Evolutionary conservation across 805 yeast species (phyloP), one percentile per base, ranked within the genome.

Genomic region (Lipomyces anomalus): DNA sequence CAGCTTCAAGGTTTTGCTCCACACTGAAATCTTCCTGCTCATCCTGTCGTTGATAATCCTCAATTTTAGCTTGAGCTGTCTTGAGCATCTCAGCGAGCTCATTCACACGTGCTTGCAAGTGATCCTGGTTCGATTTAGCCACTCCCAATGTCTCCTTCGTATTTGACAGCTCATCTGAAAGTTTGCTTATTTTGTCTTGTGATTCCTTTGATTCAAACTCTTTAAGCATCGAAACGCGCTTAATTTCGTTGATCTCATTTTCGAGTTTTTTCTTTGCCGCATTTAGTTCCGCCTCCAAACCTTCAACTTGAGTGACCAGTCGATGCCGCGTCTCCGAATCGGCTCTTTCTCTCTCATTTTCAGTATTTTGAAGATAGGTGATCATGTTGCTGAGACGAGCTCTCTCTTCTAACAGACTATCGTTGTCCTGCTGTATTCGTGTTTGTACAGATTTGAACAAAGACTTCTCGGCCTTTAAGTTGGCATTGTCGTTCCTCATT

Each of bases 311-410:
- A 21, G 67, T 63, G 6, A 71, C 58, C 42, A 79, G 69, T 35
- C 81, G 67, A 11, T 68, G 63, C 18, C 78, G 70, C 3, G 80
- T 58, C 32, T 78, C 80, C 18, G 66, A 59, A 38, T 74, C 69
- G 4, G 76, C 66, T 1, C 63, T 53, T 41, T 81, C 83, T 43
- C 88, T 71, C 58, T 84, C 89, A 42, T 70, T 70, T 45, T 78
- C 77, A 33, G 78, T 59, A 1, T 78, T 58, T 61, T 84, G 90
- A 37, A 85, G 64, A 55, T 74, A 81, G 5, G 74, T 61, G 6
- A 84, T 71, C 47, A 80, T 67, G 3, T 75, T 71, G 53, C 74
- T 79, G 34, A 85, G 65, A 42, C 76, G 72, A 4, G 72, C 62
- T 55, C 76, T 79, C 58, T 87, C 95, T 2, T 72, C 71, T 37